A percentile compares a stretch with the other conserved stretches of the same genome.
Evolutionary conservation across 179 eudicot genomes (phyloP).

Genomic region (Silene noctiflora): DNA sequence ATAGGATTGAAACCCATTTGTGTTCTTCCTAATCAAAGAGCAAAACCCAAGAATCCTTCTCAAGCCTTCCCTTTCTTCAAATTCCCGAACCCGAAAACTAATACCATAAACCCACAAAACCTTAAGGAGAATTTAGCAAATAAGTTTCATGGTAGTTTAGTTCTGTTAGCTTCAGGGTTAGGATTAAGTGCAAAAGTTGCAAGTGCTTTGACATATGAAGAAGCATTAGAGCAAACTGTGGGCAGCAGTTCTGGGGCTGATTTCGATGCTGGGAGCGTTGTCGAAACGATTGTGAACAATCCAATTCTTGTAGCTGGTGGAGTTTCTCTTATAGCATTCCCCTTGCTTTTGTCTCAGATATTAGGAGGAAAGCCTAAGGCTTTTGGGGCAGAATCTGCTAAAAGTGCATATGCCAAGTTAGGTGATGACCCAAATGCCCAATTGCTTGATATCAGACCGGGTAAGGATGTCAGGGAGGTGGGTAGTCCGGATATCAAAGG

Average conservation of each 20-base stretch:
- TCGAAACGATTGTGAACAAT: conserved; percentile 52
- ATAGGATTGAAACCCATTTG: conserved; percentile 68
- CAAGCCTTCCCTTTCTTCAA: conserved; percentile 36
- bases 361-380: conserved; percentile 58
- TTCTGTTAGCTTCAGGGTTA: conserved; percentile 54
- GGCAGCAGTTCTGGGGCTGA: conserved; percentile 40
- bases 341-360: conserved; percentile 66
- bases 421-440: conserved; percentile 61
- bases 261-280: conserved; percentile 56
- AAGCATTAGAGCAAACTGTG: conserved; percentile 64
- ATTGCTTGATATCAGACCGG: conserved; percentile 79
- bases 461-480: conserved; percentile 47
- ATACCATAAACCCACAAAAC: conserved; percentile 33
- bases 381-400: conserved; percentile 80
- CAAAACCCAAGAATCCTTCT: conserved; percentile 49
- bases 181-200: conserved; percentile 41
- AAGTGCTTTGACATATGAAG: conserved; percentile 79
- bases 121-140: conserved; percentile 30
- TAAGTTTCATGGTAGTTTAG: conserved; percentile 47
- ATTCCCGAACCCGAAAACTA: conserved; percentile 20
- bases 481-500: conserved; percentile 79
- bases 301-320: conserved; percentile 74
- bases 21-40: conserved; percentile 64
- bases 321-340: conserved; percentile 60
- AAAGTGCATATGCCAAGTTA: conserved; percentile 71